Evolutionary conservation across 768 basidiomycete genomes (phyloP).

Genomic region (Mycena rebaudengoi): DNA sequence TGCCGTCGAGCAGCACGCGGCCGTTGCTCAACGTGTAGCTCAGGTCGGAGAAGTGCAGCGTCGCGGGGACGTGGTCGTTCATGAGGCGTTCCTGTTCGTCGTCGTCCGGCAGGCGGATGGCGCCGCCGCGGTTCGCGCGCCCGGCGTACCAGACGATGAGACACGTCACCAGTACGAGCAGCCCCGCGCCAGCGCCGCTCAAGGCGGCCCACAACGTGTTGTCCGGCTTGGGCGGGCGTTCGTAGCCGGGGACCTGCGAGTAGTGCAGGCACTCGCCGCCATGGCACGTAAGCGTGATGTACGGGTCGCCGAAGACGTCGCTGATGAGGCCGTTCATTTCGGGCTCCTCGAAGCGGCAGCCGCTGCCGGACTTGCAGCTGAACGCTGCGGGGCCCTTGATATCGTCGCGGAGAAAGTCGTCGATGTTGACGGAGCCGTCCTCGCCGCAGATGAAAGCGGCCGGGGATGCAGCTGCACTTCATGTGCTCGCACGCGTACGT

Average conservation of each 20-base stretch:
- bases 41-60: constrained; percentile 88
- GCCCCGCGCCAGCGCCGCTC: constrained; percentile 80
- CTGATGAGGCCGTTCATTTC: constrained; percentile 97
- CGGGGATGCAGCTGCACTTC: constrained; percentile 93
- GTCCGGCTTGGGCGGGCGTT: constrained; percentile 86
- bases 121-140: constrained; percentile 71
- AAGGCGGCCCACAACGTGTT: constrained; percentile 85
- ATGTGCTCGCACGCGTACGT: constrained; percentile 85
- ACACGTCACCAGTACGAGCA: constrained; percentile 71
- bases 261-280: constrained; percentile 95
- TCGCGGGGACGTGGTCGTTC: constrained; percentile 94
- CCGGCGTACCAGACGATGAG: constrained; percentile 89
- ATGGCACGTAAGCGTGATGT: constrained; percentile 86
- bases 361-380: constrained; percentile 73
- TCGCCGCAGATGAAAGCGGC: constrained; percentile 95
- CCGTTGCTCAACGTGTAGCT: constrained; percentile 79
- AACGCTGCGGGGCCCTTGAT: constrained; percentile 93
- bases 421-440: constrained; percentile 92
- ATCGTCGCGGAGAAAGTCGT: constrained; percentile 88
- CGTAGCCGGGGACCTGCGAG: constrained; percentile 93
- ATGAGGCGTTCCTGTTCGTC: constrained; percentile 86
- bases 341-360: constrained; percentile 93
- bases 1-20: constrained; percentile 76
- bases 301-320: constrained; percentile 91
- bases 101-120: constrained; percentile 83